Conservation (phyloP, 2,329 filamentous ascomycete genomes). For the Alternaria triticimaculans region DNA sequence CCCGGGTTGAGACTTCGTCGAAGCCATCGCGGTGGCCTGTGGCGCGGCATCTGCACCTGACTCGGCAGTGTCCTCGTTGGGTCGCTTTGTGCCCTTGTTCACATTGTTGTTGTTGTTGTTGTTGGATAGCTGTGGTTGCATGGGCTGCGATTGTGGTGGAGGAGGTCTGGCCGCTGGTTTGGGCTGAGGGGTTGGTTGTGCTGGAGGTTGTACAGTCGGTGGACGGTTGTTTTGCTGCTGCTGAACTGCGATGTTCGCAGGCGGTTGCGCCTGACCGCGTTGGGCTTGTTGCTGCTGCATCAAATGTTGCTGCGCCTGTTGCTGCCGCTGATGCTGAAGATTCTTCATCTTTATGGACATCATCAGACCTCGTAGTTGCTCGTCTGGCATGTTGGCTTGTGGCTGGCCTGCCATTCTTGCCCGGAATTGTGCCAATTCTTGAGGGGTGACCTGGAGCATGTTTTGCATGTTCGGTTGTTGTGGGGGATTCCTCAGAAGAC, state of each 20-base stretch:
- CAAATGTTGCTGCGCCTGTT: constrained; percentile 15
- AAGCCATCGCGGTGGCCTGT: constrained; percentile 46
- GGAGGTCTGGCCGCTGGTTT: constrained; percentile 26
- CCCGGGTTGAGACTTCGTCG: constrained; percentile 41
- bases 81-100: constrained; percentile 45
- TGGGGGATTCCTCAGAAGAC: constrained; percentile 34
- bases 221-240: constrained; percentile 34
- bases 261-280: constrained; percentile 14
- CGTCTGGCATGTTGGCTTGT: constrained; percentile 37
- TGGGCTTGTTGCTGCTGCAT: constrained; percentile 14
- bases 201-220: constrained; percentile 27
- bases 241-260: constrained; percentile 10
- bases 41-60: constrained; percentile 41
- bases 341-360: constrained; percentile 30
- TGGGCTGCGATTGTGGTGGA: constrained; percentile 25
- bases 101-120: constrained; percentile 9
- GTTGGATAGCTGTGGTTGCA: constrained; percentile 27
- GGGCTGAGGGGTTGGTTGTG: constrained; percentile 30
- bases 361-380: constrained; percentile 38
- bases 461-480: constrained; percentile 29
- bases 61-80: constrained; percentile 53
- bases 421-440: constrained; percentile 52
- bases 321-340: constrained; percentile 34
- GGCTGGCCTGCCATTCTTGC: constrained; percentile 32
- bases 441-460: constrained; percentile 41